phyloP scores from a whole-genome alignment of 257 asterid species.

The Solanum microdontum region DNA sequence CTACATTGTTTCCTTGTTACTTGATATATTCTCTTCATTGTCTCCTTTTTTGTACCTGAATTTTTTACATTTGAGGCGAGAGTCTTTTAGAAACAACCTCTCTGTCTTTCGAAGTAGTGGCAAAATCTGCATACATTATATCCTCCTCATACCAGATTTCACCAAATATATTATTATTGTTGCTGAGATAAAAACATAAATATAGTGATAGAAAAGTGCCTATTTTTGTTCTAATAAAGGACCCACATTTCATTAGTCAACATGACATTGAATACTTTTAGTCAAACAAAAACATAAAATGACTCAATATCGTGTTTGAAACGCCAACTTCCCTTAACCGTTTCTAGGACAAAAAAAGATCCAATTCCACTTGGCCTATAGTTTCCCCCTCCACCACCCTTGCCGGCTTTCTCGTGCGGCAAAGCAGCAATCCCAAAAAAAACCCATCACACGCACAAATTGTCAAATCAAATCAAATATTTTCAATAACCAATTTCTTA shows the following conservation, averaged over 20 bases:
- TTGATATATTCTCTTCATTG: too few species aligned
- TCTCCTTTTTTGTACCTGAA: too few species aligned
- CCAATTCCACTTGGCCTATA: conserved; percentile 16
- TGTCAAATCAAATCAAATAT: not conserved
- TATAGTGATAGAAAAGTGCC: not conserved
- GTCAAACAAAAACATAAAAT: not conserved
- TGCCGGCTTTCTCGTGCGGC: not conserved
- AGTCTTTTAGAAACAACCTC: too few species aligned
- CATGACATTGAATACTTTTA: not conserved
- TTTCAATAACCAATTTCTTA: not conserved
- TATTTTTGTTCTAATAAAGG: not conserved
- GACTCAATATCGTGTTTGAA: not conserved
- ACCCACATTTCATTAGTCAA: not conserved
- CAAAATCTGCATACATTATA: too few species aligned
- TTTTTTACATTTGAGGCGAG: too few species aligned
- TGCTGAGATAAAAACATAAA: too few species aligned
- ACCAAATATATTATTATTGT: too few species aligned
- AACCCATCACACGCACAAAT: not conserved
- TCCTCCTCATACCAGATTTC: too few species aligned
- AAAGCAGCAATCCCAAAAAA: not conserved
- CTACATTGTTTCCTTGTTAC: too few species aligned
- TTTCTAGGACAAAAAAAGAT: conserved; percentile 6
- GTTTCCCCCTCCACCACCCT: conserved; percentile 9
- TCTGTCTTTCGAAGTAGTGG: accelerated
- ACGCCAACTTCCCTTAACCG: conserved; percentile 43